These are phyloP conservation scores for Verticillium dahliae DNA, from an alignment of 2,329 filamentous ascomycete genomes.

Conservation along the genomic window DNA sequence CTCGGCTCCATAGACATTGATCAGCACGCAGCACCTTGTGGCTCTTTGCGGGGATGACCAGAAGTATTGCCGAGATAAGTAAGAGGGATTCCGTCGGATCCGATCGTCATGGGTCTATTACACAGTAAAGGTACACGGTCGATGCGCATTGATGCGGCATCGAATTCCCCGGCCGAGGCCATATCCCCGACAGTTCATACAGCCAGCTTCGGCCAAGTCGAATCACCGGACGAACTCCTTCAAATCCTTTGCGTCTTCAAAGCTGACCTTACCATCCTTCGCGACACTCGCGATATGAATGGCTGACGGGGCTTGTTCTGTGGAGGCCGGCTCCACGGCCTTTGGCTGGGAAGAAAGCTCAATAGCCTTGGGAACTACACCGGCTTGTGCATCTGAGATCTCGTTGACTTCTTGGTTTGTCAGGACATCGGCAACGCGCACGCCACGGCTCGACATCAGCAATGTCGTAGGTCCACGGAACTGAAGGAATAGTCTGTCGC, in stretches of 20 bases:
- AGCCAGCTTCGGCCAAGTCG: not conserved
- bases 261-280: conserved; percentile 59
- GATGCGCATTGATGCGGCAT: not conserved
- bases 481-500: conserved; percentile 84
- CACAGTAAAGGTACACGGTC: not conserved
- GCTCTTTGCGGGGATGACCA: not conserved
- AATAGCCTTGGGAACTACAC: conserved; percentile 56
- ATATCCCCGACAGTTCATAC: not conserved
- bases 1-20: not conserved
- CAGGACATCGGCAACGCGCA: conserved; percentile 70
- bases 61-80: not conserved
- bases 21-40: not conserved
- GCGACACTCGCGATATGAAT: conserved; percentile 51
- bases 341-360: conserved; percentile 35
- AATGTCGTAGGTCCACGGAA: conserved; percentile 84
- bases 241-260: conserved; percentile 53
- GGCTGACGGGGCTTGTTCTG: conserved; percentile 30
- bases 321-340: conserved; percentile 19
- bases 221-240: conserved; percentile 45
- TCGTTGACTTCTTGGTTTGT: conserved; percentile 79
- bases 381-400: conserved; percentile 76
- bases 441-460: conserved; percentile 80
- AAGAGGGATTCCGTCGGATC: not conserved
- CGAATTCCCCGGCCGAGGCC: not conserved
- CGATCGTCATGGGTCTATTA: not conserved